Evolutionary conservation across 805 yeast species (phyloP).

Genomic region (Saccharomyces eubayanus): DNA sequence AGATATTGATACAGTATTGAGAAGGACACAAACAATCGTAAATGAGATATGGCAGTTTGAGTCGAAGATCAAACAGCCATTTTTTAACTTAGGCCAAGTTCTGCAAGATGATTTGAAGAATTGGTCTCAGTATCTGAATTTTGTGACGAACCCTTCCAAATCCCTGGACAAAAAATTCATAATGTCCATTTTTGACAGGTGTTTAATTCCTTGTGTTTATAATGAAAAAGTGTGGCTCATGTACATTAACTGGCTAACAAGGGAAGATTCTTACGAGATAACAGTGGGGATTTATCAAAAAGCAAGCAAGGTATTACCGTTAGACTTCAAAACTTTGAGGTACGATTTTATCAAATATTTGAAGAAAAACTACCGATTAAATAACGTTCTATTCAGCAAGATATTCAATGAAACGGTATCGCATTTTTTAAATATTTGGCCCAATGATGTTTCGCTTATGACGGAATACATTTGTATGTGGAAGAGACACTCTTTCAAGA

Average conservation of each 20-base stretch:
- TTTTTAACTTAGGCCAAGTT: slow-evolving; percentile 45
- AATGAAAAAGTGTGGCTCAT: slow-evolving; percentile 59
- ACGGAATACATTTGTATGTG: slow-evolving; percentile 16
- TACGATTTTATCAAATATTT: slow-evolving; percentile 14
- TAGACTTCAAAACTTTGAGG: slow-evolving; percentile 13
- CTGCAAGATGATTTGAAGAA: slow-evolving; percentile 36
- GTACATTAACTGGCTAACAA: slow-evolving; percentile 48
- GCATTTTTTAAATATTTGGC: slow-evolving; percentile 11
- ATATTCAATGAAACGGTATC: slow-evolving; percentile 10
- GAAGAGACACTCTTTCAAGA: slow-evolving; percentile 17
- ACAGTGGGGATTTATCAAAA: slow-evolving; percentile 39
- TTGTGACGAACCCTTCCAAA: slow-evolving; percentile 35
- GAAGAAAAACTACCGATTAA: slow-evolving; percentile 7
- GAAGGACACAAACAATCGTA: slow-evolving; percentile 44
- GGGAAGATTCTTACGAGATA: slow-evolving; percentile 10
- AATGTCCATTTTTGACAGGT: slow-evolving; percentile 56
- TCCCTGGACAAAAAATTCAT: slow-evolving; percentile 29
- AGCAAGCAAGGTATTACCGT: slow-evolving; percentile 40
- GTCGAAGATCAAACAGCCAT: slow-evolving; percentile 47
- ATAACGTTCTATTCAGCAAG: slow-evolving; percentile 7
- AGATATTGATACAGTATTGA: slow-evolving; percentile 37
- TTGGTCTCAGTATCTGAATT: slow-evolving; percentile 61
- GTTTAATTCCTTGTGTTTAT: slow-evolving; percentile 59
- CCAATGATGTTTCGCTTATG: slow-evolving; percentile 13
- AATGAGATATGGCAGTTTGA: slow-evolving; percentile 66